Base-by-base conservation (phyloP, 805 yeast genomes). In the Candida berthetii region DNA sequence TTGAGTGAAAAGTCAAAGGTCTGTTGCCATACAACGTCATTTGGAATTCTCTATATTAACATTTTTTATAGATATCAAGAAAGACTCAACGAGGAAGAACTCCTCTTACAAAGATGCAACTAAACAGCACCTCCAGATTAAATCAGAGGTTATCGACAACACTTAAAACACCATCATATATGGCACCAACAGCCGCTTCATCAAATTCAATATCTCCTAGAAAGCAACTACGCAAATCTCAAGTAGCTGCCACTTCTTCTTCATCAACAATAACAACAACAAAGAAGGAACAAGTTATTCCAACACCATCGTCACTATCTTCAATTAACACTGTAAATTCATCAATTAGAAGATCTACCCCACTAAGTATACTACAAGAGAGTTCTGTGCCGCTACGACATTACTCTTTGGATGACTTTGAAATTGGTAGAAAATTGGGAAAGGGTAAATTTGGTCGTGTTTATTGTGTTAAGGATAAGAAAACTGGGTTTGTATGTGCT, bases 391-490 rank as follows among this genome's bases (percentile, higher is more conserved):
- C 61, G 2, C 40, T 50, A 31, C 45, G 60, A 38, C 46, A 65
- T 28, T 72, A 66, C 49, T 50, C 72, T 0, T 60, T 80, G 18
- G 62, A 68, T 24, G 93, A 86, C 55, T 91, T 91, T 62, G 96
- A 89, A 50, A 73, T 91, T 35, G 98, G 97, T 15, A 75, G 81
- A 41, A 80, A 83, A 43, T 70, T 91, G 38, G 99, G 98, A 0
- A 88, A 86, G 57, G 99, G 99, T 7, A 88, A 89, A 60, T 81
- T 90, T 54, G 99, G 99, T 8, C 80, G 78, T 53, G 98, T 93
- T 1, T 90, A 88, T 61, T 85, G 96, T 57, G 97, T 84, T 8
- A 72, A 74, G 42, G 96, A 89, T 58, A 80, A 76, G 48, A 54
- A 64, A 29, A 74, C 87, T 0, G 95, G 95, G 2, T 85, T 77